A percentile compares a stretch with the other conserved stretches of the same genome.
Evolutionary conservation across 306 rosid genomes (phyloP).

Genomic region (Pterocarpus santalinus): DNA sequence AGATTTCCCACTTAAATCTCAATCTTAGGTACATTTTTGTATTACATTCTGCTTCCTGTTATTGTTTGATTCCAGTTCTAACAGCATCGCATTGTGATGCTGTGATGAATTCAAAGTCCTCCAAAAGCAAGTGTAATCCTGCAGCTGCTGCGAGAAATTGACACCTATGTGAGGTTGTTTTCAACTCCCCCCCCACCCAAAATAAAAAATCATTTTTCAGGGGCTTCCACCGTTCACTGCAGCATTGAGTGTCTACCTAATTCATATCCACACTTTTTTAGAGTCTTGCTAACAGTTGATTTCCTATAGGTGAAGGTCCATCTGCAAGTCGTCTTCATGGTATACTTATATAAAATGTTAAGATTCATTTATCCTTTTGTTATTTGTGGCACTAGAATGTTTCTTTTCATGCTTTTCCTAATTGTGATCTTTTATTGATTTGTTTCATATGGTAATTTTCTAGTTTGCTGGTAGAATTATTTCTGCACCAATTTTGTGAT

Average conservation of each 20-base stretch:
- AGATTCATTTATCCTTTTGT: conserved; percentile 1
- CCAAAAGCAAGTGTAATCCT: conserved; percentile 83
- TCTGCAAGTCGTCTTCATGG: conserved; percentile 90
- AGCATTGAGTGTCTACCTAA: conserved; percentile 30
- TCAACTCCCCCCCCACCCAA: not conserved
- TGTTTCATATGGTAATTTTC: conserved; percentile 45
- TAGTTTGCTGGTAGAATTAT: conserved; percentile 66
- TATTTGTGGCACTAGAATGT: conserved; percentile 4
- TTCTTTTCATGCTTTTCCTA: not conserved
- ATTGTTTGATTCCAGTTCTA: no score
- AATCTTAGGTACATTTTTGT: no score
- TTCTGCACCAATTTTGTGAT: conserved; percentile 92
- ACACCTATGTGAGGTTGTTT: conserved; percentile 93
- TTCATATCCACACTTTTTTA: conserved; percentile 47
- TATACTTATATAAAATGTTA: conserved; percentile 39
- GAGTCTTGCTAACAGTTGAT: conserved; percentile 87
- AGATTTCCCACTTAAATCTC: no score
- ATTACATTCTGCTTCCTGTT: no score
- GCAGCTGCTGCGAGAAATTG: conserved; percentile 82
- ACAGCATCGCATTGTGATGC: conserved; percentile 82
- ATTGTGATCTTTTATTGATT: conserved; percentile 15
- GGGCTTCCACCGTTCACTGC: conserved; percentile 20
- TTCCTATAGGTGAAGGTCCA: conserved; percentile 71
- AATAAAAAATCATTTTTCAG: not conserved
- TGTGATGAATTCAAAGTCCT: conserved; percentile 61